Conservation (phyloP, 176 grass and related monocot genomes). For the Ensete ventricosum region DNA sequence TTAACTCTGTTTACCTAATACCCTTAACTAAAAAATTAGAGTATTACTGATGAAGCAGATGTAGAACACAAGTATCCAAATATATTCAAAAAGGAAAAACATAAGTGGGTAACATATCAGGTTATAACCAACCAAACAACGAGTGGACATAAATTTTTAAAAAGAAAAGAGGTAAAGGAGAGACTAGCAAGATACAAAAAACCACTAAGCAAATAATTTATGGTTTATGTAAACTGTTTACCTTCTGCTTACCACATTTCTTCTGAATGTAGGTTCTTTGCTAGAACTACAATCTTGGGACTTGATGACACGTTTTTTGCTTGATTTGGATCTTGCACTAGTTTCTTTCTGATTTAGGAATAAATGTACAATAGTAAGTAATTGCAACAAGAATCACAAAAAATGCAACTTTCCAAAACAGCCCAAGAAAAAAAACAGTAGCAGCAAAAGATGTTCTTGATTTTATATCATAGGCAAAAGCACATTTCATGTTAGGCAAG, state of each 20-base stretch:
- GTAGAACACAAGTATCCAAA: too few species aligned
- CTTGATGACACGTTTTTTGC: not conserved
- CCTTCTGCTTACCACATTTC: constrained; percentile 30
- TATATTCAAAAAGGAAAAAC: too few species aligned
- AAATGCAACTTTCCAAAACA: not conserved
- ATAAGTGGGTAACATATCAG: too few species aligned
- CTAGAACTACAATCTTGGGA: constrained; percentile 21
- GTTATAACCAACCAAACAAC: not conserved
- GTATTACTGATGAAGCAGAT: too few species aligned
- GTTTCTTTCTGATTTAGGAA: constrained; percentile 17
- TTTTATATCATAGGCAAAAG: not conserved
- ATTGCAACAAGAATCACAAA: not conserved
- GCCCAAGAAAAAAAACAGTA: constrained; percentile 1
- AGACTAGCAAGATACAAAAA: not conserved
- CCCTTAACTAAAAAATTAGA: too few species aligned
- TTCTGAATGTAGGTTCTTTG: constrained; percentile 32
- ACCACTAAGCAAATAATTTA: not conserved
- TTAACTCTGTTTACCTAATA: too few species aligned
- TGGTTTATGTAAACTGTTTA: not conserved
- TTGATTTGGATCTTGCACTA: constrained; percentile 4
- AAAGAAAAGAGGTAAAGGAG: not conserved
- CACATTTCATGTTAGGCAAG: not conserved
- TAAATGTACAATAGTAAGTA: constrained; percentile 13
- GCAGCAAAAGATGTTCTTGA: not conserved
- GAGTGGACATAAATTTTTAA: not conserved